Evolutionary conservation across 2,329 filamentous ascomycete genomes (phyloP).

Genomic region (Botrytis fragariae): DNA sequence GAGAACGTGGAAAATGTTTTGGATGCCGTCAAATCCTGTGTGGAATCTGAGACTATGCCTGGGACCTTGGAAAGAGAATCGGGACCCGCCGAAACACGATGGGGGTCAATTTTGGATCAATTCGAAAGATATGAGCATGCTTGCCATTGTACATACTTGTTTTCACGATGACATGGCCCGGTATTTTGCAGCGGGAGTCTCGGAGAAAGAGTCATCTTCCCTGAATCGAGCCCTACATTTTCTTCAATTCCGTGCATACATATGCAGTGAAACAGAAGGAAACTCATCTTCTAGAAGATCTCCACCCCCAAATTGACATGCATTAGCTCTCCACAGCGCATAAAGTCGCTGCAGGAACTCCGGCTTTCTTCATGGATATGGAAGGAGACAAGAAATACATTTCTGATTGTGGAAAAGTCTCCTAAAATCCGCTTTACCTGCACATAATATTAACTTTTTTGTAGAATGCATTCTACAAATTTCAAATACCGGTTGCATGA

Average conservation of each 20-base stretch:
- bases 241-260: neutral
- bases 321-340: slow-evolving; percentile 3
- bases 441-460: neutral
- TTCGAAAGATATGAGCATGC: neutral
- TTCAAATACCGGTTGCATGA: neutral
- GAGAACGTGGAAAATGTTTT: neutral
- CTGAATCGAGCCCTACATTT: neutral
- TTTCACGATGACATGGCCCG: neutral
- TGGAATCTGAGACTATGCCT: neutral
- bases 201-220: neutral
- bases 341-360: neutral
- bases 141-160: neutral
- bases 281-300: slow-evolving; percentile 9
- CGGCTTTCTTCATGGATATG: neutral
- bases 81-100: neutral
- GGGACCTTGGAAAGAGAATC: neutral
- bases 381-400: neutral
- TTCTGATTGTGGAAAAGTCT: neutral
- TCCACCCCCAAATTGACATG: slow-evolving; percentile 2
- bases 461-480: neutral
- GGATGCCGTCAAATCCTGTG: neutral
- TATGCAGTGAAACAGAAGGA: slow-evolving; percentile 20
- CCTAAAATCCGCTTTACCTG: neutral
- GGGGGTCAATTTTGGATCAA: neutral
- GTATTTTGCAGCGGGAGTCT: neutral